phyloP scores from a whole-genome alignment of 2,329 filamentous ascomycete genomes.

The Aphanocladium album region DNA sequence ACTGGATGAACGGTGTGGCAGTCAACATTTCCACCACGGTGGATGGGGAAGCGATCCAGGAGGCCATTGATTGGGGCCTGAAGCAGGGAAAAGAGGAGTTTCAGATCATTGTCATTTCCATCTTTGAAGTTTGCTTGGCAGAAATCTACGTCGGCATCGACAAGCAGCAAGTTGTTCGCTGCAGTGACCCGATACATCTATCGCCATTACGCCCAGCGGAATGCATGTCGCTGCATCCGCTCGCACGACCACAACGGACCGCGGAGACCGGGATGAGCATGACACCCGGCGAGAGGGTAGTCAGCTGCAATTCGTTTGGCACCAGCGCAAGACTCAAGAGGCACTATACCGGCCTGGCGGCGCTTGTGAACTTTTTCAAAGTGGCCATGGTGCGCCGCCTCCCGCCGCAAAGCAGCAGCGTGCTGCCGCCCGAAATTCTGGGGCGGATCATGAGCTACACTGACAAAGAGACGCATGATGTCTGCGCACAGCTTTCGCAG shows the following conservation, averaged over 20 bases:
- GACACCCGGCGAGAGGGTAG: background rate
- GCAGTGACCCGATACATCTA: constrained; percentile 14
- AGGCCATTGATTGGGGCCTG: constrained; percentile 17
- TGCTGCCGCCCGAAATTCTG: background rate
- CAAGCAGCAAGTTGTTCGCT: constrained; percentile 11
- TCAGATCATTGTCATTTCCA: constrained; percentile 17
- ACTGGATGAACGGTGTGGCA: constrained; percentile 15
- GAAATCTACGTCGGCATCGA: constrained; percentile 15
- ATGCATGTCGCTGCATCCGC: constrained; percentile 17
- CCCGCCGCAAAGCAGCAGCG: background rate
- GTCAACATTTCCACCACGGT: constrained; percentile 13
- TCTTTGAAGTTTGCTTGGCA: constrained; percentile 19
- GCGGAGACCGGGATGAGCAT: background rate
- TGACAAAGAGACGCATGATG: background rate
- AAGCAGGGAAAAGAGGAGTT: constrained; percentile 17
- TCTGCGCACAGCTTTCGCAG: background rate
- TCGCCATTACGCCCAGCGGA: constrained; percentile 15
- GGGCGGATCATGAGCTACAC: background rate
- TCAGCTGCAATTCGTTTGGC: constrained; percentile 5
- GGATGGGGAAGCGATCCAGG: constrained; percentile 17
- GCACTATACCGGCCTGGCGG: constrained; percentile 16
- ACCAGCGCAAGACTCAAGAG: constrained; percentile 4
- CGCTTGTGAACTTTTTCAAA: constrained; percentile 21
- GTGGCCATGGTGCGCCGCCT: background rate
- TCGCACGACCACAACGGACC: constrained; percentile 12